A percentile compares a stretch with the other conserved stretches of the same genome.
These are phyloP conservation scores for Coprinopsis sp. DNA, from an alignment of 768 basidiomycete genomes.

Conservation along the genomic window DNA sequence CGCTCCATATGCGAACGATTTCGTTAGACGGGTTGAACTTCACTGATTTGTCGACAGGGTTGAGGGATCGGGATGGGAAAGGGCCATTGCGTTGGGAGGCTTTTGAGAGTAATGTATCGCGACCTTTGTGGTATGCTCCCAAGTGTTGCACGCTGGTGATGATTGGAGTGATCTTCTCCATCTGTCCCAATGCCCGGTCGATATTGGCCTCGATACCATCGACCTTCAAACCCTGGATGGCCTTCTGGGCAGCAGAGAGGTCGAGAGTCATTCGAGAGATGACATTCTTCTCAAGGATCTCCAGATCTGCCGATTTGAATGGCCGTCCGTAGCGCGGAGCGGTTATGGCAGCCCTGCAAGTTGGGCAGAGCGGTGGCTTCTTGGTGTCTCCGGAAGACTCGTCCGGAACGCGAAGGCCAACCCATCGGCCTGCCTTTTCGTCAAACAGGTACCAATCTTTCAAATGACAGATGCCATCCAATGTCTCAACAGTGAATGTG, in stretches of 20 bases:
- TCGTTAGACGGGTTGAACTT: constrained; percentile 24
- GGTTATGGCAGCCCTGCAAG: constrained; percentile 54
- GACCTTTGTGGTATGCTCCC: no score
- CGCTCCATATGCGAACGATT: constrained; percentile 35
- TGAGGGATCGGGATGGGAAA: constrained; percentile 9
- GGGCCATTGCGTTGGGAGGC: no score
- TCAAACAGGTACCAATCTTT: constrained; percentile 41
- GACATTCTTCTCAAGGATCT: constrained; percentile 62
- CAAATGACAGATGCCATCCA: constrained; percentile 58
- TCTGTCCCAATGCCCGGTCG: no score
- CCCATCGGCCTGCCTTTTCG: constrained; percentile 37
- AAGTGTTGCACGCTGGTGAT: no score
- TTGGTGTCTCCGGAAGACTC: constrained; percentile 22
- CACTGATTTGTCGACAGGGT: constrained; percentile 14
- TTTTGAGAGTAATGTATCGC: no score
- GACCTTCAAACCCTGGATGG: constrained; percentile 12
- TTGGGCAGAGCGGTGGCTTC: constrained; percentile 54
- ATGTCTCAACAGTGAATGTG: constrained; percentile 64
- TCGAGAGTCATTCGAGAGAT: constrained; percentile 45
- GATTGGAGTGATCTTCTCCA: no score
- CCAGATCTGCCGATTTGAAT: constrained; percentile 58
- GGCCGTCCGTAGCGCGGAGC: constrained; percentile 57
- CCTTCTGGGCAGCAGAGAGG: constrained; percentile 23
- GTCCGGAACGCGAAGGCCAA: constrained; percentile 38
- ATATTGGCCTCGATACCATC: not conserved